Conservation (phyloP, 768 basidiomycete genomes). For the Boletus pseudopeckii region DNA sequence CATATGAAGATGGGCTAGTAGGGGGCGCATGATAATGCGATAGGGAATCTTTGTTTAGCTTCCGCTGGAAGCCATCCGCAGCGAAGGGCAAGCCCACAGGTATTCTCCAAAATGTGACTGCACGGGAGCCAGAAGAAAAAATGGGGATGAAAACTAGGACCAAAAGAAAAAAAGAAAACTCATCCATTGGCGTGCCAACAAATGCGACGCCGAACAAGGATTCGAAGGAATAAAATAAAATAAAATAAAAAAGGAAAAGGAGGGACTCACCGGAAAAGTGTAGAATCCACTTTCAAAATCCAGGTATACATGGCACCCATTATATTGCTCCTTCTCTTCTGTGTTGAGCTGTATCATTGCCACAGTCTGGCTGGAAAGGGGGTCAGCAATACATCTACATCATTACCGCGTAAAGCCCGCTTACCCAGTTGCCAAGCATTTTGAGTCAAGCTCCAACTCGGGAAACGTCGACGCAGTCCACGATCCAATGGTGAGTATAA, state of each 20-base stretch:
- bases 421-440: slow-evolving; percentile 80
- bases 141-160: neutral
- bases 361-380: slow-evolving; percentile 63
- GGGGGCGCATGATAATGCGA: neutral
- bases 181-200: neutral
- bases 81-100: neutral
- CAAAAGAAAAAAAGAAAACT: neutral
- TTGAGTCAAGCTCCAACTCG: slow-evolving; percentile 45
- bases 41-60: neutral
- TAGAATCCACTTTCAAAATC: slow-evolving; percentile 77
- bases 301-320: slow-evolving; percentile 62
- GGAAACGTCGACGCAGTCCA: slow-evolving; percentile 86
- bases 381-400: neutral
- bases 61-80: neutral
- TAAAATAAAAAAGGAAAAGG: no score
- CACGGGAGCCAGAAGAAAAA: neutral
- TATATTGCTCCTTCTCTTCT: slow-evolving; percentile 65
- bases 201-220: neutral
- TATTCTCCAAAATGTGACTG: neutral
- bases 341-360: slow-evolving; percentile 70
- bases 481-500: slow-evolving; percentile 72
- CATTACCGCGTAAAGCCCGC: slow-evolving; percentile 10
- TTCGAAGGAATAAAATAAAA: neutral
- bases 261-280: slow-evolving; percentile 65
- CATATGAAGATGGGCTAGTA: neutral